phyloP scores from a whole-genome alignment of 225 moss, liverwort and hornwort species.

The Ulota crispa region DNA sequence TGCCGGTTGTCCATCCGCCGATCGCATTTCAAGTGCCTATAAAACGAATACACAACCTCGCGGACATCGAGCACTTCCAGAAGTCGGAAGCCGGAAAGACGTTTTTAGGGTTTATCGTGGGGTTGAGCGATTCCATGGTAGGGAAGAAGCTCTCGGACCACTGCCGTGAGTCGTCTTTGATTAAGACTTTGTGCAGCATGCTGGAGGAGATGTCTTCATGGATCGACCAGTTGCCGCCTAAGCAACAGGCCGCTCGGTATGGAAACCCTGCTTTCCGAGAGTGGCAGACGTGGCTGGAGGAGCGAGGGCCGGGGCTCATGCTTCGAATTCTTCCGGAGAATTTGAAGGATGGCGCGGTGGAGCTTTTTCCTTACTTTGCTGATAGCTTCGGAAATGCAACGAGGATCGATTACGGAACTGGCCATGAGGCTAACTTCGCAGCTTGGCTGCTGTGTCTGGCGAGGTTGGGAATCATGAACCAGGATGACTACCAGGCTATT shows the following conservation, averaged over 20 bases:
- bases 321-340: constrained; percentile 65
- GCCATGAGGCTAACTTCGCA: constrained; percentile 92
- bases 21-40: constrained; percentile 66
- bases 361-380: constrained; percentile 90
- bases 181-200: constrained; percentile 47
- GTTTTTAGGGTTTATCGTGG: constrained; percentile 83
- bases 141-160: constrained; percentile 85
- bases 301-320: constrained; percentile 69
- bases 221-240: constrained; percentile 88
- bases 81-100: constrained; percentile 85
- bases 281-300: constrained; percentile 79
- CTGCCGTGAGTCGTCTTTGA: constrained; percentile 67
- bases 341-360: constrained; percentile 56
- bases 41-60: constrained; percentile 66
- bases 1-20: constrained; percentile 75
- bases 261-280: constrained; percentile 87
- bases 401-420: constrained; percentile 94
- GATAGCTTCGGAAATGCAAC: constrained; percentile 96
- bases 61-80: constrained; percentile 78
- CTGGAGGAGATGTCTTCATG: constrained; percentile 70
- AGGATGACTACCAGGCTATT: constrained; percentile 88
- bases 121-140: constrained; percentile 69
- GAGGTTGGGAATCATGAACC: constrained; percentile 69
- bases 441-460: constrained; percentile 88
- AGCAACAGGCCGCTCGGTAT: constrained; percentile 91